Percentiles rank a stretch among this genome's conserved stretches.
phyloP scores from a whole-genome alignment of 1,284 basidiomycete species.

The Amylostereum areolatum region DNA sequence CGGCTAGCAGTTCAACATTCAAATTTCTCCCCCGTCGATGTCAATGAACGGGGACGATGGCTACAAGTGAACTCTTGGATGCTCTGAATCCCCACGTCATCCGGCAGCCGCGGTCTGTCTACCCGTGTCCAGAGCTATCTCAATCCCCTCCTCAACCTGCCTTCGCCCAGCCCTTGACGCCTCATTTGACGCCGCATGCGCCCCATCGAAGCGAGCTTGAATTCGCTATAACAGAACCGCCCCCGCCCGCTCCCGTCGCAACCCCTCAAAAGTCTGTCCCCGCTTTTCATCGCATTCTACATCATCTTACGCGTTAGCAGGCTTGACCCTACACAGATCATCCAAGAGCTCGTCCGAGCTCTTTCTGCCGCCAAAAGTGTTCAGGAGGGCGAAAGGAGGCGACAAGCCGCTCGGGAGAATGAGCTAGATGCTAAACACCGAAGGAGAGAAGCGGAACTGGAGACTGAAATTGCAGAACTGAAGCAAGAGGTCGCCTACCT shows the following conservation, averaged over 20 bases:
- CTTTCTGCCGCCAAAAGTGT: slow-evolving; percentile 47
- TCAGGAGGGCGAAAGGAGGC: slow-evolving; percentile 50
- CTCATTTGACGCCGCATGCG: no score
- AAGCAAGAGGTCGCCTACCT: slow-evolving; percentile 50
- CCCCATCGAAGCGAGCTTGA: slow-evolving; percentile 55
- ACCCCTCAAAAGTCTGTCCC: slow-evolving; percentile 5
- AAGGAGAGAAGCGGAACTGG: slow-evolving; percentile 52
- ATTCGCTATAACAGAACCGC: slow-evolving; percentile 46
- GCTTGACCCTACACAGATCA: slow-evolving; percentile 33
- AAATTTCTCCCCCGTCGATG: no score
- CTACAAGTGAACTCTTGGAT: slow-evolving; percentile 60
- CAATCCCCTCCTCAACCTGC: slow-evolving; percentile 21
- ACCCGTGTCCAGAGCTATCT: slow-evolving; percentile 4
- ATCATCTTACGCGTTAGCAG: slow-evolving; percentile 6
- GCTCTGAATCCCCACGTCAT: slow-evolving; percentile 65
- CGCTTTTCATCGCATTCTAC: neutral
- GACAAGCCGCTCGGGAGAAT: slow-evolving; percentile 59
- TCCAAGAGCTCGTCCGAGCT: slow-evolving; percentile 53
- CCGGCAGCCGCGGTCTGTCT: slow-evolving; percentile 23
- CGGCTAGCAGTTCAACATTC: no score
- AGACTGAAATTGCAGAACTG: slow-evolving; percentile 51
- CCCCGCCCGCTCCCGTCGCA: slow-evolving; percentile 20
- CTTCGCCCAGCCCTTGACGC: slow-evolving; percentile 21
- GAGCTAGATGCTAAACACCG: slow-evolving; percentile 56
- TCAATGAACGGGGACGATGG: no score